A percentile compares a stretch with the other conserved stretches of the same genome.
These are phyloP conservation scores for Naganishia friedmannii DNA, from an alignment of 768 basidiomycete species.

Conservation along the genomic window DNA sequence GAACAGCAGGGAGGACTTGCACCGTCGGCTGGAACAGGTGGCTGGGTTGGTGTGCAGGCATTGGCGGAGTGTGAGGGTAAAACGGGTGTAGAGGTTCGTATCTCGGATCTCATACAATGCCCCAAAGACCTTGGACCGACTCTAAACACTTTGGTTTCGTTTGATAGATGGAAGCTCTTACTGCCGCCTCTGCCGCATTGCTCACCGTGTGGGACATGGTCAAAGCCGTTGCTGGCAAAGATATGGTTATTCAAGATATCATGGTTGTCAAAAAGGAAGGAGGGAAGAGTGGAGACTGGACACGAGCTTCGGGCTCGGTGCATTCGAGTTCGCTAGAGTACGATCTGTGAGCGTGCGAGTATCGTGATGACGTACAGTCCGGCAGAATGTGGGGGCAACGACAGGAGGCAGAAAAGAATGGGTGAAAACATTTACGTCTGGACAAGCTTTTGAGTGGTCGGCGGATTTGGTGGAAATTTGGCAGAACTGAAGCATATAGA, in stretches of 20 bases:
- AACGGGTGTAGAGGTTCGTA: slow-evolving; percentile 64
- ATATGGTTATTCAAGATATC: slow-evolving; percentile 73
- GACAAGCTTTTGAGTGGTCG: too few relatives aligned
- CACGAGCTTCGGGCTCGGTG: slow-evolving; percentile 26
- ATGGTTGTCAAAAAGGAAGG: slow-evolving; percentile 67
- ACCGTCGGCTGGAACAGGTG: slow-evolving; percentile 38
- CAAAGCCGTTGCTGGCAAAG: slow-evolving; percentile 81
- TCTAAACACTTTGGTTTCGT: slow-evolving; percentile 6
- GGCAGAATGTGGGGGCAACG: too few relatives aligned
- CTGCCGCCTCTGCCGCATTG: slow-evolving; percentile 72
- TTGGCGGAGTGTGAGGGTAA: slow-evolving; percentile 73
- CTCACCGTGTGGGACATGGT: slow-evolving; percentile 92
- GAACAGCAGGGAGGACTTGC: slow-evolving; percentile 43
- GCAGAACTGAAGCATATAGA: too few relatives aligned
- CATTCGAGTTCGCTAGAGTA: neutral
- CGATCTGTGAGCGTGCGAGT: neutral
- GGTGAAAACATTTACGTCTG: too few relatives aligned
- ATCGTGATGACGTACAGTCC: neutral
- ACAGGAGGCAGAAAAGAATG: too few relatives aligned
- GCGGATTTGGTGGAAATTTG: too few relatives aligned
- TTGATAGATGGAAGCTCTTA: slow-evolving; percentile 79
- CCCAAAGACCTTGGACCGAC: neutral
- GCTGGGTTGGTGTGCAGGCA: slow-evolving; percentile 63
- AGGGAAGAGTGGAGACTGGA: slow-evolving; percentile 72
- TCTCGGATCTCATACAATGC: neutral